Evolutionary conservation across 306 rosid species (phyloP), one percentile per base, ranked within the genome.

Genomic region (Boehmeria nivea): DNA sequence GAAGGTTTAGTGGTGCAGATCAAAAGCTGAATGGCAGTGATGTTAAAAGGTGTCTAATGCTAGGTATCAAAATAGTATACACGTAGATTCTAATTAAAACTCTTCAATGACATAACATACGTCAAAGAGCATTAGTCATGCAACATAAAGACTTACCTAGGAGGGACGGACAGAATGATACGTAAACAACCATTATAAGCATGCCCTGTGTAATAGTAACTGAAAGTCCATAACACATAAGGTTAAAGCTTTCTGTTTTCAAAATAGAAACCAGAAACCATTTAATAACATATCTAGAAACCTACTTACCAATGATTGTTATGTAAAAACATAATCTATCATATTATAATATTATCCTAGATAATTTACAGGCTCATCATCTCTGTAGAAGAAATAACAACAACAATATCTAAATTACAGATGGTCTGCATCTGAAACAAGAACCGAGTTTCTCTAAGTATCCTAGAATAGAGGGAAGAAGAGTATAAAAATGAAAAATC

Each of bases 361-460:
- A 22, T 7, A n/a, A 12, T 4, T 57, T 26, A 42, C 47, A 38
- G n/a, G n/a, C 47, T 8, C 23, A 14, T 9, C 1, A 36, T 31
- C 14, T 34, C 16, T 37, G 26, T 22, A 38, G 33, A 56, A 57
- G 37, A 28, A 38, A 39, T 14, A 37, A 20, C 28, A 28, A 16
- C 33, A 21, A 17, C 22, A 25, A 57, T 57, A n/a, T n/a, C 51
- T 40, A 1, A 43, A 57, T 57, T 26, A 42, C 23, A 43, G 22
- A 16, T 12, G 28, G 37, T 40, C n/a, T 5, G 17, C 10, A 23
- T 11, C 10, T 25, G 6, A 10, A 39, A 6, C 61, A 56, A 56
- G 33, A 37, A n/a, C n/a, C n/a, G n/a, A n/a, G n/a, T n/a, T n/a
- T n/a, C n/a, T n/a, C 15, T 11, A 54, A 10, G 14, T 2, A 17